Evolutionary conservation across 2,329 filamentous ascomycete genomes (phyloP), one percentile per base, ranked within the genome.

Genomic region (Aureobasidium uvarum): DNA sequence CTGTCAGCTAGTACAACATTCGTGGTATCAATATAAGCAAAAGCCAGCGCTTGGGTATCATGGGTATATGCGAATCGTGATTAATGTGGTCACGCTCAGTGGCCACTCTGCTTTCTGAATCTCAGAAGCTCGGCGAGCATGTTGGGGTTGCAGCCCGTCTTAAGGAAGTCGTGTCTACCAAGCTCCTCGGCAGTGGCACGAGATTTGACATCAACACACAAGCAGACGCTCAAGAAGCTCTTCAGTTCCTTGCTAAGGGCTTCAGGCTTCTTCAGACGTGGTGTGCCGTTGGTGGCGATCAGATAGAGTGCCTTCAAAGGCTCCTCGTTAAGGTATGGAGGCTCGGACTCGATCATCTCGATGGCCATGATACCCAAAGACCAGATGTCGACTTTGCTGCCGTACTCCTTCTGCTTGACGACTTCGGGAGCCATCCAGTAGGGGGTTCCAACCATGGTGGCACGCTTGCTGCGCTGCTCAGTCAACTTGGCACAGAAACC

Each of bases 381-480:
- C 95, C 95, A 99, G 75, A 98, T 96, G 75, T 99, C 95, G 68
- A 98, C 95, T 83, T 98, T 98, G 74, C 91, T 90, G 45, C 94
- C 95, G 74, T 99, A 99, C 78, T 97, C 94, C 81, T 98, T 98
- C 77, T 98, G 95, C 81, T 98, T 98, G 76, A 99, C 95, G 51
- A 99, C 95, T 78, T 99, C 95, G 43, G 95, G 95, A 10, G 95
- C 95, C 95, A 99, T 99, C 95, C 95, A 99, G 83, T 98, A 99
- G 18, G 95, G 95, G 39, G 95, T 99, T 69, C 95, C 95, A 64
- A 99, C 95, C 95, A 99, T 98, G 66, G 95, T 99, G 50, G 94
- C 93, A 77, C 95, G 93, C 84, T 99, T 98, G 72, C 87, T 95
- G 80, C 96, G 96, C 69, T 92, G 89, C 76, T 98, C 95, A 41